Evolutionary conservation across 1,284 basidiomycete species (phyloP).

Genomic region (Leccinum pachyderme): DNA sequence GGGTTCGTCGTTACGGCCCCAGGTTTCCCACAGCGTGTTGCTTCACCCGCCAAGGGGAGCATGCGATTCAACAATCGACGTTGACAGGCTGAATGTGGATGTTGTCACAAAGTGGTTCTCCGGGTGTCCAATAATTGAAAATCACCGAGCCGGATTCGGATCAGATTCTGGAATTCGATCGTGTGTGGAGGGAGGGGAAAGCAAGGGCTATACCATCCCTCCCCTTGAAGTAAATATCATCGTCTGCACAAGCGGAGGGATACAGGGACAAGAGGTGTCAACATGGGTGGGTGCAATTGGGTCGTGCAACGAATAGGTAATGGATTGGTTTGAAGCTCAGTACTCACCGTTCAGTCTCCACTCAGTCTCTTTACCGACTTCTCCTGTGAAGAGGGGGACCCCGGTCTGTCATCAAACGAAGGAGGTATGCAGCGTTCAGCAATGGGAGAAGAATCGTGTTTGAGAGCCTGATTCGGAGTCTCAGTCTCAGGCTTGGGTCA

Average conservation of each 20-base stretch:
- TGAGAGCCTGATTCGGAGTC: no score
- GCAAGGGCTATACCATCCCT: neutral
- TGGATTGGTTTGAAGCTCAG: neutral
- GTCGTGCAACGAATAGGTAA: neutral
- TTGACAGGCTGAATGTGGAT: neutral
- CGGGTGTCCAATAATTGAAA: no score
- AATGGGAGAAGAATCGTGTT: neutral
- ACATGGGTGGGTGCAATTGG: neutral
- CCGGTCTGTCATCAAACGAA: neutral
- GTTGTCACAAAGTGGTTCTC: neutral
- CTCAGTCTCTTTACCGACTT: neutral
- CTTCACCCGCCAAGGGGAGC: neutral
- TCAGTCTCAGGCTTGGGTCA: neutral
- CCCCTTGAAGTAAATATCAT: neutral
- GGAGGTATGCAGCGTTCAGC: neutral
- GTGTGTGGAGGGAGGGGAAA: neutral
- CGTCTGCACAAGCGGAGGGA: neutral
- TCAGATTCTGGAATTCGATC: neutral
- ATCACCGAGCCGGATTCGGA: no score
- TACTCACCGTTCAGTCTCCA: neutral
- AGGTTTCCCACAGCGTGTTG: neutral
- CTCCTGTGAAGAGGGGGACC: neutral
- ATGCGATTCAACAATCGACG: neutral
- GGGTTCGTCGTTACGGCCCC: neutral
- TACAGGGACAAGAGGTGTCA: neutral